phyloP scores from a whole-genome alignment of 495 filamentous ascomycete species.

The Lophiotrema nucula region DNA sequence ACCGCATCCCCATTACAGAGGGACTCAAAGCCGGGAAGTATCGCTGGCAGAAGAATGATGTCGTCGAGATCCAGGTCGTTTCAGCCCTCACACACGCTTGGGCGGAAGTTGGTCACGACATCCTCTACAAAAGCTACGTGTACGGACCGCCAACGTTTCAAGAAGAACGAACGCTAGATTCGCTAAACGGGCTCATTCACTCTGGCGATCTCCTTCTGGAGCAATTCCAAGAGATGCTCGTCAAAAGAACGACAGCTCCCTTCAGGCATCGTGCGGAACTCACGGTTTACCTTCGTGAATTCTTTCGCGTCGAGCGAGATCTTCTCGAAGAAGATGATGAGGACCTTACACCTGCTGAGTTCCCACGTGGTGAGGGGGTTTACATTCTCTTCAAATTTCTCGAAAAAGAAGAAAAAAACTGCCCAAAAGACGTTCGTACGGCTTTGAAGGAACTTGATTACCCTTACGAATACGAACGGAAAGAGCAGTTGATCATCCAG shows the following conservation, averaged over 20 bases:
- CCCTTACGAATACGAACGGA: background rate
- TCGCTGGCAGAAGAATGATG: constrained; percentile 1
- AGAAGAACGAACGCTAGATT: constrained; percentile 5
- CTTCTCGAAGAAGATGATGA: background rate
- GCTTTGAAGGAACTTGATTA: background rate
- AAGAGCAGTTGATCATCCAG: background rate
- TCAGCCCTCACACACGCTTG: constrained; percentile 31
- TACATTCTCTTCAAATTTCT: background rate
- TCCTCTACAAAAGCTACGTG: constrained; percentile 32
- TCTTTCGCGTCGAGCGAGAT: background rate
- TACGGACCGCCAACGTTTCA: background rate
- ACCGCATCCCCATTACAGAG: constrained; percentile 20
- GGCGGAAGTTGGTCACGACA: constrained; percentile 37
- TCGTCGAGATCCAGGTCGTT: constrained; percentile 37
- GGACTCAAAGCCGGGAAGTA: background rate
- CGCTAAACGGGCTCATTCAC: background rate
- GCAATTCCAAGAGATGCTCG: background rate
- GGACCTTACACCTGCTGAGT: background rate
- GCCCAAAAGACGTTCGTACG: background rate
- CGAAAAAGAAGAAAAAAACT: background rate
- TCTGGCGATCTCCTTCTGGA: constrained; percentile 7
- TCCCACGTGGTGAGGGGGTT: background rate
- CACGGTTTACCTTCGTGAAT: background rate
- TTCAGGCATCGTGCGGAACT: constrained; percentile 1
- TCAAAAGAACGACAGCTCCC: background rate